Percentiles rank a stretch among this genome's conserved stretches.
These are phyloP conservation scores for Leccinum arenicola DNA, from an alignment of 768 basidiomycete species.

Conservation along the genomic window DNA sequence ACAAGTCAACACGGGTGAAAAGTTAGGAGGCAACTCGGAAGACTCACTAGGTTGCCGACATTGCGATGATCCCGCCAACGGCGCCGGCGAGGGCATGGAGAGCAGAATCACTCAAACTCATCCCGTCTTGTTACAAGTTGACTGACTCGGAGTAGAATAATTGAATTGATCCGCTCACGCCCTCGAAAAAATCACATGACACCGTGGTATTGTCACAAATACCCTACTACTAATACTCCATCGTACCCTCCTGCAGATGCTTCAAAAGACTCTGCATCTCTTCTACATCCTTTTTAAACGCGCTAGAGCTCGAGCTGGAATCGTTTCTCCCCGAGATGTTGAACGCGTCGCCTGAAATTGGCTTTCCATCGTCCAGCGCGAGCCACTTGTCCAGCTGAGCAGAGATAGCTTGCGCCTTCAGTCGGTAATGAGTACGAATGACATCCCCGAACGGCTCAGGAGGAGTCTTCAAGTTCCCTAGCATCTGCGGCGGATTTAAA, in stretches of 20 bases:
- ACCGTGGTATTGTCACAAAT: background rate
- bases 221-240: conserved; percentile 12
- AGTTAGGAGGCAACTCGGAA: background rate
- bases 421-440: conserved; percentile 85
- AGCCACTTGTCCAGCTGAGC: conserved; percentile 82
- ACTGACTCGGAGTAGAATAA: no score
- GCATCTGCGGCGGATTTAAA: conserved; percentile 53
- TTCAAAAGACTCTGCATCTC: conserved; percentile 63
- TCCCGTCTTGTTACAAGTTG: background rate
- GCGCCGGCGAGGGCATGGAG: conserved; percentile 90
- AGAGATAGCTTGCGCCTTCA: conserved; percentile 71
- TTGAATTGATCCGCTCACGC: no score
- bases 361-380: conserved; percentile 66
- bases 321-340: conserved; percentile 35
- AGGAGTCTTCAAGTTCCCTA: conserved; percentile 75
- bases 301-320: conserved; percentile 50
- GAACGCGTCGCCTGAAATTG: conserved; percentile 55
- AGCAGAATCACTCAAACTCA: conserved; percentile 61
- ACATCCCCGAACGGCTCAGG: conserved; percentile 86
- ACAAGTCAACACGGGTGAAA: background rate
- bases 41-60: conserved; percentile 84
- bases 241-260: conserved; percentile 36
- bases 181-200: conserved; percentile 15
- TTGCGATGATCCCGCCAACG: conserved; percentile 84
- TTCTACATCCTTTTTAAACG: conserved; percentile 65